Base-by-base conservation (phyloP, 306 rosid genomes). In the Vigna radiata region DNA sequence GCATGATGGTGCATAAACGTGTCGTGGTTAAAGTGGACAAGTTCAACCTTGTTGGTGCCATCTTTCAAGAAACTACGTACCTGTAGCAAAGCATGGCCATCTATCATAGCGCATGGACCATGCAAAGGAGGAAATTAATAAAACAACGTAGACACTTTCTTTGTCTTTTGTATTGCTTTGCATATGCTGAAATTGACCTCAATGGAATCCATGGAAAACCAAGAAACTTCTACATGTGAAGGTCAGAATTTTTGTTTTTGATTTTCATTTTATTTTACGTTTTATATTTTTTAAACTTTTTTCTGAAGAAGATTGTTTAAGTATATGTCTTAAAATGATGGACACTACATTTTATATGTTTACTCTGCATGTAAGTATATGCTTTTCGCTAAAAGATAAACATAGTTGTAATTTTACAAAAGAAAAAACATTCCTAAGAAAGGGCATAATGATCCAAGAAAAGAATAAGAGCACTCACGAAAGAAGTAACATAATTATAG, bases 71-170 rank as follows among this genome's bases (percentile, higher is more conserved):
- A 87, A 70, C 91, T 87, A 46, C 13, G 13, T 46, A 2, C 88
- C 91, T 1, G 87, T 70, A n/a, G 93, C 93, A 7, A 87, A 87
- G 12, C 91, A 91, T 1, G 77, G 46, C 25, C 17, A 53, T 77
- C 88, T 87, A 83, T 87, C 90, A 0, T 18, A 76, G 27, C 87
- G 90, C 31, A 64, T 44, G 4, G 96, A 90, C 93, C 91, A 90
- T 5, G 91, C 89, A 16, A 41, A 83, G 17, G 87, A 36, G 53
- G 25, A 86, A 61, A 90, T 76, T 2, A 41, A 3, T 2, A 39
- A 33, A 41, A 2, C 13, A 9, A 9, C 4, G 46, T 9, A 39
- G 44, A 39, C 11, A 8, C 44, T 9, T 7, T 63, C 88, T 69
- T 83, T 75, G 71, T 72, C 67, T 41, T 41, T 29, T 39, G 3